Conservation (phyloP, 139 green algal genomes). For the Chlorella ohadii region DNA sequence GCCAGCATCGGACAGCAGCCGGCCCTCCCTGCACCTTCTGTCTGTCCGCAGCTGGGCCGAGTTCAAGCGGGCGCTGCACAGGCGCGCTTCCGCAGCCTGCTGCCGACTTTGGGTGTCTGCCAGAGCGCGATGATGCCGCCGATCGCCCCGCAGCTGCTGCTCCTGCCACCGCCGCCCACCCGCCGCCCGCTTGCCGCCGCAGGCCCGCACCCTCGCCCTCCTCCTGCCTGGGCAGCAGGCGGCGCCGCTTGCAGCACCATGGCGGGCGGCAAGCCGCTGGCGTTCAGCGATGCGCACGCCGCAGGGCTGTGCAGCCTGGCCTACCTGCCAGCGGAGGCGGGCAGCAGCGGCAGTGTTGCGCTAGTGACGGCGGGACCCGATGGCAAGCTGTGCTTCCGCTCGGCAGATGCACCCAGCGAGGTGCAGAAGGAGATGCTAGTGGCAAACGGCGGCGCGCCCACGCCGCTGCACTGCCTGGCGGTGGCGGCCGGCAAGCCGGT, state of each 20-base stretch:
- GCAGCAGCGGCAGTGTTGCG: background rate
- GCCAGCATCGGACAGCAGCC: too few relatives aligned
- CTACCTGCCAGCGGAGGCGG: conserved; percentile 13
- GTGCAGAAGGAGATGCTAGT: conserved; percentile 36
- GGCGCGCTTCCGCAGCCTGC: too few relatives aligned
- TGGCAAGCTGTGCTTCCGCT: conserved; percentile 41
- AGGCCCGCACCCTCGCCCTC: background rate
- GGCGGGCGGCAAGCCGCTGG: conserved; percentile 17
- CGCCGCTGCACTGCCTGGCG: conserved; percentile 7
- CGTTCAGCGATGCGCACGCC: conserved; percentile 16
- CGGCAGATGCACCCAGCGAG: conserved; percentile 27
- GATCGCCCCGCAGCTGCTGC: too few relatives aligned
- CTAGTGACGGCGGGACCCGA: conserved; percentile 40
- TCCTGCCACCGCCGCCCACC: background rate
- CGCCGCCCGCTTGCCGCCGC: background rate
- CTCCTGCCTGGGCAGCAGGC: background rate
- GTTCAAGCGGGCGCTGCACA: too few relatives aligned
- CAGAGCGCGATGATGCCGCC: too few relatives aligned
- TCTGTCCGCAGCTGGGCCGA: too few relatives aligned
- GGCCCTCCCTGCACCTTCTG: too few relatives aligned
- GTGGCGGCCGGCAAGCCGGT: conserved; percentile 48
- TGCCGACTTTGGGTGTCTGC: too few relatives aligned
- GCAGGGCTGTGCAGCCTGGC: conserved; percentile 42
- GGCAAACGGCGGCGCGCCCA: background rate
- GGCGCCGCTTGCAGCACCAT: background rate